These are phyloP conservation scores for Suillus weaverae DNA, from an alignment of 768 basidiomycete genomes.

Conservation along the genomic window DNA sequence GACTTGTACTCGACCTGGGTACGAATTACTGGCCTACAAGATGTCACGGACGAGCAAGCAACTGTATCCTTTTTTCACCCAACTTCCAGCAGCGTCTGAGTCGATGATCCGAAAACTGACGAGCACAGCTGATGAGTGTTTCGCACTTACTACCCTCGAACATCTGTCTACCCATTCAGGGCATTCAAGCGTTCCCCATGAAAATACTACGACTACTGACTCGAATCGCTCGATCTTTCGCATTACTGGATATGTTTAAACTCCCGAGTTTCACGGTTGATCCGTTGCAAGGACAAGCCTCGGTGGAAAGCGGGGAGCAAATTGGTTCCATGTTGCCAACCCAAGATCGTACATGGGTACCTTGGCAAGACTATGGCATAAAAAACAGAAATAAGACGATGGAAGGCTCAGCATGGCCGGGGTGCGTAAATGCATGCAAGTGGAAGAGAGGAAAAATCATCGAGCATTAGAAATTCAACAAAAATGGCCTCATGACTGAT, in stretches of 20 bases:
- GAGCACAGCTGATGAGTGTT: background rate
- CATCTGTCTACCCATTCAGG: background rate
- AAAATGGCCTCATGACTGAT: too few relatives aligned
- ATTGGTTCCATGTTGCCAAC: background rate
- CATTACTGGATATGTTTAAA: background rate
- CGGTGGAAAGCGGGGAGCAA: background rate
- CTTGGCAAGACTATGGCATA: background rate
- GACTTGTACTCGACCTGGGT: background rate
- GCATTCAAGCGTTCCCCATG: background rate
- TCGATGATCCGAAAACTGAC: background rate
- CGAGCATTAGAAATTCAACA: too few relatives aligned
- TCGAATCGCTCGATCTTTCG: background rate
- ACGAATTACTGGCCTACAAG: background rate
- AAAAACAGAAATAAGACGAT: too few relatives aligned
- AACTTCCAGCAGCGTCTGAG: background rate
- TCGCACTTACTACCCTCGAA: background rate
- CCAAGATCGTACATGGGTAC: background rate
- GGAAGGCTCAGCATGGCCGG: too few relatives aligned
- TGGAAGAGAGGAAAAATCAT: too few relatives aligned
- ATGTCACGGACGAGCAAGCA: background rate
- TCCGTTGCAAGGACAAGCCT: background rate
- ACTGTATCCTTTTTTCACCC: background rate
- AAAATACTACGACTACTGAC: background rate
- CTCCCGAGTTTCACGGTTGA: background rate
- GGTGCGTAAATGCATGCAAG: too few relatives aligned